These are phyloP conservation scores for Funneliformis caledonium DNA, from an alignment of 371 early-diverging fungal species.

Conservation along the genomic window DNA sequence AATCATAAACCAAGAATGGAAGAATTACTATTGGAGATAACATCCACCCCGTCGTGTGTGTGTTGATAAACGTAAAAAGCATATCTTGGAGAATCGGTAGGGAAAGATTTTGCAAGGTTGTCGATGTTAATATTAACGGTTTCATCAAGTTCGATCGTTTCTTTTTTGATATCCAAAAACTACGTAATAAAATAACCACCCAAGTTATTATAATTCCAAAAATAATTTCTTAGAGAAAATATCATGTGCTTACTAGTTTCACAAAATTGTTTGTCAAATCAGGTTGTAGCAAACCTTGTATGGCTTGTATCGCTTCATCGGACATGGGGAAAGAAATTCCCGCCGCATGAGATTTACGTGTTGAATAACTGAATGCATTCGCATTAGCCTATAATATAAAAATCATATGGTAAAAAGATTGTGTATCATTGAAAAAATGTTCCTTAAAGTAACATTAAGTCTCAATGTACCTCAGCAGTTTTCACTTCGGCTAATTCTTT, in stretches of 20 bases:
- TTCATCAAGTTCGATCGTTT: conserved; percentile 60
- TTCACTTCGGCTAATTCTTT: conserved; percentile 72
- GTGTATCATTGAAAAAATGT: background rate
- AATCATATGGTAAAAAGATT: background rate
- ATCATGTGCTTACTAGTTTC: conserved; percentile 56
- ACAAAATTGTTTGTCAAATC: conserved; percentile 62
- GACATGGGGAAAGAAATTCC: conserved; percentile 65
- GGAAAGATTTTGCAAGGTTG: conserved; percentile 54
- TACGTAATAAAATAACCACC: background rate
- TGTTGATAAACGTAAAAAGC: conserved; percentile 66
- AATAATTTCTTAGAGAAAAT: background rate
- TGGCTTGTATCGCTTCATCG: conserved; percentile 59
- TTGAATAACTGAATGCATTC: conserved; percentile 58
- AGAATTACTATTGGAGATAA: conserved; percentile 55
- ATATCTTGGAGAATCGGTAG: conserved; percentile 66
- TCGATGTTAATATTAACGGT: conserved; percentile 50
- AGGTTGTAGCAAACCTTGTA: conserved; percentile 51
- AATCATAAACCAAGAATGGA: background rate
- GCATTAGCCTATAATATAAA: conserved; percentile 54
- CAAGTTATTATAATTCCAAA: background rate
- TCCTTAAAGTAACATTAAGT: background rate
- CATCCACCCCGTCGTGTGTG: conserved; percentile 46
- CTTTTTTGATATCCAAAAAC: conserved; percentile 52
- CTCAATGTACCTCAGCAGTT: conserved; percentile 60
- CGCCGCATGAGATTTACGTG: conserved; percentile 65